These are phyloP conservation scores for Sclerotinia spermophila DNA, from an alignment of 2,329 filamentous ascomycete species.

Conservation along the genomic window DNA sequence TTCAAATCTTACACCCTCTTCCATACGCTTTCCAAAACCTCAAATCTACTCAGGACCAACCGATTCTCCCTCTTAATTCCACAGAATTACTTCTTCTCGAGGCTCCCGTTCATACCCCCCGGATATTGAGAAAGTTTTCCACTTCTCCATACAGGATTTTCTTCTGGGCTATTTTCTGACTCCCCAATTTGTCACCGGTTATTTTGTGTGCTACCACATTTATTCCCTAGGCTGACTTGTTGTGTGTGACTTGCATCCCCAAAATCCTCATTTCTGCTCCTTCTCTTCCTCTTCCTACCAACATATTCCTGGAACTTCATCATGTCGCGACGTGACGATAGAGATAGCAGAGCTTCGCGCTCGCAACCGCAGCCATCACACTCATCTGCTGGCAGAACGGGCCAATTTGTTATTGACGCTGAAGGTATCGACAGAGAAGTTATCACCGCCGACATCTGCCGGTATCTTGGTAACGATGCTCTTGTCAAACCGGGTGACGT, in stretches of 20 bases:
- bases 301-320: conserved; percentile 29
- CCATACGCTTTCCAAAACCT: background rate
- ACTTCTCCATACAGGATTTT: conserved; percentile 13
- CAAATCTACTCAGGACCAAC: conserved; percentile 21
- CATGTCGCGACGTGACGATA: conserved; percentile 23
- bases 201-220: conserved; percentile 31
- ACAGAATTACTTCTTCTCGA: conserved; percentile 31
- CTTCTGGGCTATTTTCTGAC: conserved; percentile 22
- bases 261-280: conserved; percentile 32
- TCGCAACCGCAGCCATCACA: conserved; percentile 40
- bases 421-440: conserved; percentile 81
- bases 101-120: conserved; percentile 23
- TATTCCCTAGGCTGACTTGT: conserved; percentile 36
- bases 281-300: conserved; percentile 35
- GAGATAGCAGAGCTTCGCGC: conserved; percentile 28
- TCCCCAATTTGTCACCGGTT: conserved; percentile 21
- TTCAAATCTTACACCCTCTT: background rate
- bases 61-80: conserved; percentile 3
- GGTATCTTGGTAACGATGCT: conserved; percentile 79
- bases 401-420: conserved; percentile 76
- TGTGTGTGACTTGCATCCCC: conserved; percentile 34
- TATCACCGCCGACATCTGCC: conserved; percentile 80
- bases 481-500: conserved; percentile 71
- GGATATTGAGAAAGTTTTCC: conserved; percentile 13
- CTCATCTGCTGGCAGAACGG: conserved; percentile 47